Conservation (phyloP, 306 rosid genomes). For the Prunus mira region DNA sequence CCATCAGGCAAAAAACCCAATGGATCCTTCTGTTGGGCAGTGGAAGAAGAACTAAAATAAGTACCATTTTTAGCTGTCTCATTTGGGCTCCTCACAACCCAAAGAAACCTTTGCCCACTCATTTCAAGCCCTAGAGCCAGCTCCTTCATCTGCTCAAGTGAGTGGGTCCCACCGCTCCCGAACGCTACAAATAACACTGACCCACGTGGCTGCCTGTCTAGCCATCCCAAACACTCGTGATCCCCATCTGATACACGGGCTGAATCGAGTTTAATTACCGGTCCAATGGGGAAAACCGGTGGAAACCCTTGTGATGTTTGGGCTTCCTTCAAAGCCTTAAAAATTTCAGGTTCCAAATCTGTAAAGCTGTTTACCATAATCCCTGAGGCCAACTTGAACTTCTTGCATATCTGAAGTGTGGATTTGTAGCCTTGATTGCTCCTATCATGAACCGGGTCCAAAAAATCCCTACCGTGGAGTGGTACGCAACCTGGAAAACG, state of each 20-base stretch:
- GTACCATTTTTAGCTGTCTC: conserved; percentile 14
- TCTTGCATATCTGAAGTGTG: background rate
- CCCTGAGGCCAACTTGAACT: conserved; percentile 1
- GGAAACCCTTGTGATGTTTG: conserved; percentile 4
- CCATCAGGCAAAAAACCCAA: conserved; percentile 16
- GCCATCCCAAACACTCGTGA: conserved; percentile 19
- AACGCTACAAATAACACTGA: conserved; percentile 28
- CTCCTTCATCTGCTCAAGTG: conserved; percentile 18
- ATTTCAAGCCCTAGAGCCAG: conserved; percentile 23
- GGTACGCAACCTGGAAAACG: conserved; percentile 24
- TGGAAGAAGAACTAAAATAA: conserved; percentile 4
- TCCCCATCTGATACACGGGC: background rate
- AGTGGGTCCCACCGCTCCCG: conserved; percentile 25
- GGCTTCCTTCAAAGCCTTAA: conserved; percentile 8
- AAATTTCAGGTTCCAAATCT: conserved; percentile 20
- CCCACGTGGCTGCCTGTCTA: conserved; percentile 19
- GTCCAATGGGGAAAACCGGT: conserved; percentile 20
- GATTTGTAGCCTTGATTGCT: conserved; percentile 6
- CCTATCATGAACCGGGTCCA: conserved; percentile 13
- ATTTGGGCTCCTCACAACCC: conserved; percentile 17
- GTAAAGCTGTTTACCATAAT: conserved; percentile 20
- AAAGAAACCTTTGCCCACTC: conserved; percentile 27
- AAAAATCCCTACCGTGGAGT: conserved; percentile 6
- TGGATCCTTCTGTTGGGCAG: background rate
- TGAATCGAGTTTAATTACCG: background rate